phyloP scores from a whole-genome alignment of 768 basidiomycete species.

The Podaxis sp. region DNA sequence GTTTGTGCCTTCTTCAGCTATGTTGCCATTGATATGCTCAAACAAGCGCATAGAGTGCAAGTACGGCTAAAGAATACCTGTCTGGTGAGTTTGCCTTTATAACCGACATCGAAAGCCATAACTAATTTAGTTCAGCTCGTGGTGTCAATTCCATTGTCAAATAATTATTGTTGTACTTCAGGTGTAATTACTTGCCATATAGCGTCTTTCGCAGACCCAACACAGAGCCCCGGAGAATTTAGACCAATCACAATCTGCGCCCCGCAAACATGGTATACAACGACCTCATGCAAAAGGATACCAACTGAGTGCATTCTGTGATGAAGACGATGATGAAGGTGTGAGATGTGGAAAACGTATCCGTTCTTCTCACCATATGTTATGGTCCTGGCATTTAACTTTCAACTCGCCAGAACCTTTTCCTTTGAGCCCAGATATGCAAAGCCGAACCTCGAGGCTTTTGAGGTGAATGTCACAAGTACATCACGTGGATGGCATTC shows the following conservation, averaged over 20 bases:
- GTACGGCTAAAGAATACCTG: slow-evolving; percentile 74
- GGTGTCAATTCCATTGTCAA: slow-evolving; percentile 36
- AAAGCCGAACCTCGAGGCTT: neutral
- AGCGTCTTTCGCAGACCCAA: too few relatives aligned
- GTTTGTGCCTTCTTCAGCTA: slow-evolving; percentile 30
- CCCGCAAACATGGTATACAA: too few relatives aligned
- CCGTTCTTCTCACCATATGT: too few relatives aligned
- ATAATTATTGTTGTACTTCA: slow-evolving; percentile 14
- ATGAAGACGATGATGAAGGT: too few relatives aligned
- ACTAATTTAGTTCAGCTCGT: slow-evolving; percentile 24
- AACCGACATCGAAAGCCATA: neutral
- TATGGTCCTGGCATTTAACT: too few relatives aligned
- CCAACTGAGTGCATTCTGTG: too few relatives aligned
- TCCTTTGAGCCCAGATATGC: neutral
- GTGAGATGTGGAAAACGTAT: neutral
- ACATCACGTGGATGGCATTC: neutral
- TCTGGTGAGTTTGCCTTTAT: slow-evolving; percentile 36
- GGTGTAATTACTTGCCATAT: neutral
- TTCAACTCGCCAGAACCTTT: neutral
- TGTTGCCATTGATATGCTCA: neutral
- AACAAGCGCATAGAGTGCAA: slow-evolving; percentile 42
- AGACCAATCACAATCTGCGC: too few relatives aligned
- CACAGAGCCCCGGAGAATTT: too few relatives aligned
- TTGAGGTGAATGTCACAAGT: neutral
- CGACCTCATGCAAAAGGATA: too few relatives aligned